Conservation (phyloP, 2,329 filamentous ascomycete genomes). For the Didymella glomerata region DNA sequence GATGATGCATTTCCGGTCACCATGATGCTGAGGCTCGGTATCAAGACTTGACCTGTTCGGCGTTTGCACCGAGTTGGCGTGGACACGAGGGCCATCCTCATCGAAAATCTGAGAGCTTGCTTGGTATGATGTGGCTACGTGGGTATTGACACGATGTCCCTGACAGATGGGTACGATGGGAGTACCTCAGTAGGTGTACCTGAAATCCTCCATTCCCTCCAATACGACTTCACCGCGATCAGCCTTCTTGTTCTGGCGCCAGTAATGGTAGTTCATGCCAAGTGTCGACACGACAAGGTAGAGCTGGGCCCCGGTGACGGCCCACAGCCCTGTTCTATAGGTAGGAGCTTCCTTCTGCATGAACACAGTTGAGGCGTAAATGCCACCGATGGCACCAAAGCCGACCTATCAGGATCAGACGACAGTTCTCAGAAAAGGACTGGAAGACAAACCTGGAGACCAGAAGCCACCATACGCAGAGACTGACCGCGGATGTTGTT, state of each 20-base stretch:
- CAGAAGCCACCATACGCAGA: background rate
- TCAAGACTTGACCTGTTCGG: no score
- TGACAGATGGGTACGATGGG: no score
- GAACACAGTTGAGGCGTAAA: background rate
- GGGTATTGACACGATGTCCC: no score
- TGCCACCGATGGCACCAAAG: background rate
- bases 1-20: conserved; percentile 3
- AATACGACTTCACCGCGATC: background rate
- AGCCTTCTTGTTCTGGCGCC: background rate
- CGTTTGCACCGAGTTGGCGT: no score
- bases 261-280: background rate
- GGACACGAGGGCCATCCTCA: no score
- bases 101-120: no score
- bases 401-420: background rate
- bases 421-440: background rate
- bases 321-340: background rate
- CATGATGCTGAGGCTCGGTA: background rate
- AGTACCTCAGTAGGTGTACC: background rate
- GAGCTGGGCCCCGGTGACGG: background rate
- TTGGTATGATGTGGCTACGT: no score
- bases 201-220: background rate
- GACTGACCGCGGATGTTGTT: background rate
- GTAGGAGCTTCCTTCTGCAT: background rate
- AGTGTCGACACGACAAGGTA: background rate
- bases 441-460: background rate